Conservation (phyloP, 2,329 filamentous ascomycete species). For the Penicillium verrucosum region DNA sequence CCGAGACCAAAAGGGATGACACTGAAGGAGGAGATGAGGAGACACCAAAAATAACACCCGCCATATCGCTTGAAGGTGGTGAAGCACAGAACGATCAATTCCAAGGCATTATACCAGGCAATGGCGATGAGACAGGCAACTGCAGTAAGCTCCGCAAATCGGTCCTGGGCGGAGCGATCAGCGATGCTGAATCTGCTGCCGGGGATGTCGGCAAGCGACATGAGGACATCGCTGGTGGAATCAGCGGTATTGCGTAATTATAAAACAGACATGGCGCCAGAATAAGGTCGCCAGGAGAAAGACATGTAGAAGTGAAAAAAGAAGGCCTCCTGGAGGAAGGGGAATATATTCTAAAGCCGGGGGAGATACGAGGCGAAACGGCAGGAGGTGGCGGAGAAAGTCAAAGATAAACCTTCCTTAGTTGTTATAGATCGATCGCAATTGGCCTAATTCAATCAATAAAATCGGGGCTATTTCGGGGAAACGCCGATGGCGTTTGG, state of each 20-base stretch:
- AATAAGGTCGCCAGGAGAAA: not conserved
- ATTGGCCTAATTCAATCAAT: conserved; percentile 2
- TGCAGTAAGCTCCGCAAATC: conserved; percentile 13
- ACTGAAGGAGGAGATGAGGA: conserved; percentile 43
- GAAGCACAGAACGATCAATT: conserved; percentile 48
- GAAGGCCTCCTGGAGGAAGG: not conserved
- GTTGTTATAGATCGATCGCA: not conserved
- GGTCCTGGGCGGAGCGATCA: conserved; percentile 6
- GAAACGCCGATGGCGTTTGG: not conserved
- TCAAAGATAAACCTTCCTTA: conserved; percentile 6
- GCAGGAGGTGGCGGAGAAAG: conserved; percentile 9
- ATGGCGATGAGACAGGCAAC: conserved; percentile 38
- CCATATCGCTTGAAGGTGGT: conserved; percentile 45
- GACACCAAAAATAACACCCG: conserved; percentile 50
- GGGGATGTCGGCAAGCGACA: conserved; percentile 15
- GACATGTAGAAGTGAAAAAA: not conserved
- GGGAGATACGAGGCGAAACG: conserved; percentile 4
- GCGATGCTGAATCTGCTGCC: conserved; percentile 14
- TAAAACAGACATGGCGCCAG: not conserved
- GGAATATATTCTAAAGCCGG: not conserved
- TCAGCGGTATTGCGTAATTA: not conserved
- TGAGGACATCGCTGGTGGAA: conserved; percentile 17
- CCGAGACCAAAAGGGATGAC: conserved; percentile 47
- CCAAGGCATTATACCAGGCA: conserved; percentile 49
- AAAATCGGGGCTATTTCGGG: not conserved